These are phyloP conservation scores for Lachnum nothofagi DNA, from an alignment of 2,329 filamentous ascomycete genomes.

Conservation along the genomic window DNA sequence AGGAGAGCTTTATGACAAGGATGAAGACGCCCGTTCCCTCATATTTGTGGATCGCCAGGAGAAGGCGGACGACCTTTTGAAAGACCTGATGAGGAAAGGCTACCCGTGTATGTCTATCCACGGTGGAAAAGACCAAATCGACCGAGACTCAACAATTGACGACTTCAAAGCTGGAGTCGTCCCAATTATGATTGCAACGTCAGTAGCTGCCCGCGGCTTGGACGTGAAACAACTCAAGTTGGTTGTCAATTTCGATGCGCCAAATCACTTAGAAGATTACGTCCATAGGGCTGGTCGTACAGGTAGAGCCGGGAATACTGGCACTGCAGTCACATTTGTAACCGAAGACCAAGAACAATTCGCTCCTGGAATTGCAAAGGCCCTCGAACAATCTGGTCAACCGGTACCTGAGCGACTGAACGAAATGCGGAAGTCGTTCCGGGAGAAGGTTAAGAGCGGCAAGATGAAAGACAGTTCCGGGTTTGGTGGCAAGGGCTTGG, in stretches of 20 bases:
- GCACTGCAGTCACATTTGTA: constrained; percentile 90
- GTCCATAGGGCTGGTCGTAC: constrained; percentile 92
- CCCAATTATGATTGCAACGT: constrained; percentile 88
- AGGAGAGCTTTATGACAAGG: constrained; percentile 76
- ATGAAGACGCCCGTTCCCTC: constrained; percentile 83
- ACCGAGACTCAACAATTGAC: constrained; percentile 84
- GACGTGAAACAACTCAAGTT: constrained; percentile 95
- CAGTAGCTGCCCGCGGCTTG: constrained; percentile 87
- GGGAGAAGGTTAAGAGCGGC: constrained; percentile 85
- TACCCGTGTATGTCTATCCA: constrained; percentile 93
- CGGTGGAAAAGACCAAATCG: constrained; percentile 87
- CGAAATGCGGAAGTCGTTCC: constrained; percentile 66
- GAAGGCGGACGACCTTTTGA: constrained; percentile 74
- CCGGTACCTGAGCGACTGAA: constrained; percentile 66
- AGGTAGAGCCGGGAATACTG: constrained; percentile 87
- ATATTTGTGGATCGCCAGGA: constrained; percentile 93
- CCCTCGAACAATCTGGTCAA: constrained; percentile 77
- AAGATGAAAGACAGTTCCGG: constrained; percentile 86
- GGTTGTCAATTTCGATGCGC: constrained; percentile 91
- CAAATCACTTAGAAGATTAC: constrained; percentile 93
- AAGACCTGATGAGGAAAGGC: constrained; percentile 74
- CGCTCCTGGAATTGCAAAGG: constrained; percentile 83
- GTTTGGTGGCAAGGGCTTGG: constrained; percentile 91
- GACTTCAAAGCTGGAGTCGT: constrained; percentile 91
- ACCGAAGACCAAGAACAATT: constrained; percentile 89